Percentiles rank a stretch among this genome's conserved stretches.
phyloP scores from a whole-genome alignment of 2,329 filamentous ascomycete species.

The Exophiala phaeomuriformis region DNA sequence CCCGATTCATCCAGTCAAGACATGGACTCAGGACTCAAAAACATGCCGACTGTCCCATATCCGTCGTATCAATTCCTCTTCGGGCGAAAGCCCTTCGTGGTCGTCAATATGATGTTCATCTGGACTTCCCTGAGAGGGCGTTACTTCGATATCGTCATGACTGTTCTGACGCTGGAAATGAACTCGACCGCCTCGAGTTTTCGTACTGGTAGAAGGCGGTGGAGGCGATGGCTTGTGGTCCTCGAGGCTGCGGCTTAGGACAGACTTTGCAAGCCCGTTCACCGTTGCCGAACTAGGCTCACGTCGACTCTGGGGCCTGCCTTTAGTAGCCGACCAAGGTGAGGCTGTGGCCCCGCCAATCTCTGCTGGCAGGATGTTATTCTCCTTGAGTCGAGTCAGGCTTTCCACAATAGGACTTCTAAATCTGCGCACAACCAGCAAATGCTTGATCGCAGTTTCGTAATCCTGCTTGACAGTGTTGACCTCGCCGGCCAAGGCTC shows the following conservation, averaged over 20 bases:
- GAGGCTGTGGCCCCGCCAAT: constrained; percentile 5
- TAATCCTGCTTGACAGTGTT: constrained; percentile 38
- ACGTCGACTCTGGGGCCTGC: constrained; percentile 23
- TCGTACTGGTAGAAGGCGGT: constrained; percentile 7
- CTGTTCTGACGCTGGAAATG: constrained; percentile 26
- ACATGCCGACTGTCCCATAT: constrained; percentile 26
- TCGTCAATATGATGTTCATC: constrained; percentile 23
- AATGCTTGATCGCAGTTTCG: constrained; percentile 38
- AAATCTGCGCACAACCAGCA: constrained; percentile 41
- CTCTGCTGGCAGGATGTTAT: constrained; percentile 11
- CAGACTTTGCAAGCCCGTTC: constrained; percentile 10
- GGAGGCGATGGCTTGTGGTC: constrained; percentile 13
- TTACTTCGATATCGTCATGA: constrained; percentile 27
- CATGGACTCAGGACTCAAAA: constrained; percentile 16
- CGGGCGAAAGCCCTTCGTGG: constrained; percentile 20
- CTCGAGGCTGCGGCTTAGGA: constrained; percentile 17
- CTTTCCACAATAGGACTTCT: constrained; percentile 40
- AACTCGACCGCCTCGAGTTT: constrained; percentile 15
- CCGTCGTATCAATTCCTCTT: constrained; percentile 25
- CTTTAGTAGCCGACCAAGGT: constrained; percentile 11
- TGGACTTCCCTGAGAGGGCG: constrained; percentile 20
- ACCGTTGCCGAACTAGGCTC: constrained; percentile 10
- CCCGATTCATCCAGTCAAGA: constrained; percentile 4
- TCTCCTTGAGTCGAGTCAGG: constrained; percentile 33
- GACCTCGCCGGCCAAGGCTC: constrained; percentile 23